Base-by-base conservation (phyloP, 345 rosid genomes). In the Gossypium raimondii region DNA sequence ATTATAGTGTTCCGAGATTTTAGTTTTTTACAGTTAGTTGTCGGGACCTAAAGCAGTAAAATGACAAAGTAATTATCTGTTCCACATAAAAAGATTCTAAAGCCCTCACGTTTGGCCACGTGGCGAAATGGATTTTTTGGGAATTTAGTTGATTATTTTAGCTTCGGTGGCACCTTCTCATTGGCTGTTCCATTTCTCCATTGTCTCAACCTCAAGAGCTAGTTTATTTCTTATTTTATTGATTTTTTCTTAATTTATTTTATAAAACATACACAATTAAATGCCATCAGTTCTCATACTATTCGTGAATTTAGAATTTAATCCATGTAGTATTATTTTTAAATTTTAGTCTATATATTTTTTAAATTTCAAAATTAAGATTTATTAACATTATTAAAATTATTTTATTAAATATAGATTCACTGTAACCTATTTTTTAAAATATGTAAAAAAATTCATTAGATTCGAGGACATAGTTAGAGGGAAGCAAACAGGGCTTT, bases 11-110 rank as follows among this genome's bases (percentile, higher is more conserved):
- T n/a, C n/a, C 1, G 11, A 64, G 20, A 16, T 18, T 61, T 27
- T 2, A 27, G 4, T 51, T 76, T 18, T 25, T 68, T 62, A 59
- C 77, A 45, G 82, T 44, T 50, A 2, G 9, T 77, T 69, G 80
- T 69, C 57, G 62, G 43, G 73, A 67, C 73, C 3, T 56, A 4
- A 17, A 27, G 11, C 13, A 34, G 43, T 50, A 48, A 74, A 77
- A 65, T 56, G 77, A 56, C 18, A 45, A 47, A 38, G n/a, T 34
- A 27, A n/a, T 41, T 41, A n/a, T 27, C 43, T 38, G 51, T 64
- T 64, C 83, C 69, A 51, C 16, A 27, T 34, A 34, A 16, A 75
- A 73, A 76, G 68, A 78, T 64, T 76, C 78, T 70, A 2, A 70
- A 66, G 20, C 60, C 57, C 58, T 3, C 7, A 4, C 9, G 0